These are phyloP conservation scores for Lanzia echinophila DNA, from an alignment of 2,329 filamentous ascomycete species.

Conservation along the genomic window DNA sequence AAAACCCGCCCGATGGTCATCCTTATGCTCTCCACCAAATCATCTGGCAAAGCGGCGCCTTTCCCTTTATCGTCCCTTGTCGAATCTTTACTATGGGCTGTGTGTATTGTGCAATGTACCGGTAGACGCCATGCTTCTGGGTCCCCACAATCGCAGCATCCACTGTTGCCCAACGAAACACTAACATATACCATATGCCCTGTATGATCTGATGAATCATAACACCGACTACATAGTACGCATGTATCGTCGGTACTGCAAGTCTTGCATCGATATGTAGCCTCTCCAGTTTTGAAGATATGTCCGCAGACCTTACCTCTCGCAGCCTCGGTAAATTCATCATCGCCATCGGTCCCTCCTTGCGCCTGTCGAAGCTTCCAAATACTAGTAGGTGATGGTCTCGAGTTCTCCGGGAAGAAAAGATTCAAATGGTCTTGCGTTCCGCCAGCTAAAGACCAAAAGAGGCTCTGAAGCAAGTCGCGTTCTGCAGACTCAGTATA, in stretches of 20 bases:
- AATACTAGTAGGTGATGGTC: conserved; percentile 42
- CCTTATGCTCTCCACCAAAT: conserved; percentile 69
- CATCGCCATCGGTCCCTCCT: conserved; percentile 85
- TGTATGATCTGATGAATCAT: conserved; percentile 89
- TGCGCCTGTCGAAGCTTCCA: conserved; percentile 84
- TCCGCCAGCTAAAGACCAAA: conserved; percentile 76
- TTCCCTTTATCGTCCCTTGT: conserved; percentile 54
- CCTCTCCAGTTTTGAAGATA: conserved; percentile 92
- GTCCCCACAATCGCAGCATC: conserved; percentile 96
- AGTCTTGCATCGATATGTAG: conserved; percentile 88
- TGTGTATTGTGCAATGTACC: conserved; percentile 90
- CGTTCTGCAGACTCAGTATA: conserved; percentile 66
- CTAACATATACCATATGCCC: conserved; percentile 87
- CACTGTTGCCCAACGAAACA: conserved; percentile 83
- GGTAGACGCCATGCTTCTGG: conserved; percentile 87
- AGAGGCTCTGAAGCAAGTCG: conserved; percentile 72
- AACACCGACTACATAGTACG: conserved; percentile 88
- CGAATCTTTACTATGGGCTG: conserved; percentile 44
- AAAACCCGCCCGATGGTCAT: conserved; percentile 81
- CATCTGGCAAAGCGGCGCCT: conserved; percentile 58
- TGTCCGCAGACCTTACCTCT: conserved; percentile 92
- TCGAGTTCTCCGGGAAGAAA: conserved; percentile 72
- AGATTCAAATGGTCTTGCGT: conserved; percentile 66
- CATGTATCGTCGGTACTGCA: conserved; percentile 94
- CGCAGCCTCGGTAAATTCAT: conserved; percentile 90